These are phyloP conservation scores for Scheffersomyces quercinus DNA, from an alignment of 1,139 yeast genomes.

Conservation along the genomic window DNA sequence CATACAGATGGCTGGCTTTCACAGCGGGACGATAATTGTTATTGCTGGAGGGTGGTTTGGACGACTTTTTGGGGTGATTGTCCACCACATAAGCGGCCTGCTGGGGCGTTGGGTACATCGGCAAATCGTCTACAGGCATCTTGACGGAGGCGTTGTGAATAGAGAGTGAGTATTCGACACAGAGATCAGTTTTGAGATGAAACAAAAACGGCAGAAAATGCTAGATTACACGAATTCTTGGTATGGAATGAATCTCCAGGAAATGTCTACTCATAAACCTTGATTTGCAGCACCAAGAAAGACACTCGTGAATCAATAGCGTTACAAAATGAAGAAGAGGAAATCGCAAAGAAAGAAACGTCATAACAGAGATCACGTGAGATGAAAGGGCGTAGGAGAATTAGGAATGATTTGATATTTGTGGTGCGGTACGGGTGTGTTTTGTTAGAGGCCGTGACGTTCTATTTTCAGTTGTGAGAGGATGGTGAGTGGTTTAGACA, in stretches of 20 bases:
- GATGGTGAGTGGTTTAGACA: too few species aligned
- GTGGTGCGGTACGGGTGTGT: too few species aligned
- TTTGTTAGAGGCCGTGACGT: too few species aligned
- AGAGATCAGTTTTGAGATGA: too few species aligned
- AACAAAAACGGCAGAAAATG: too few species aligned
- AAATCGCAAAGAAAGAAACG: slow-evolving; percentile 3
- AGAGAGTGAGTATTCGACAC: too few species aligned
- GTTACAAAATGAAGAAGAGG: slow-evolving; percentile 1
- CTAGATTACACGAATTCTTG: too few species aligned
- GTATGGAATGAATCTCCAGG: too few species aligned
- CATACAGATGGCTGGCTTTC: slow-evolving; percentile 13
- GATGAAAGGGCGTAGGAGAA: too few species aligned
- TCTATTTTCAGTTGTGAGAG: too few species aligned
- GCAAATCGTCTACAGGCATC: slow-evolving; percentile 42
- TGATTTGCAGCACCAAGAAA: slow-evolving; percentile 4
- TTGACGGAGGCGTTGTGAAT: neutral
- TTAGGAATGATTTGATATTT: too few species aligned
- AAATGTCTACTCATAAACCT: neutral
- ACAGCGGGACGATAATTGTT: neutral
- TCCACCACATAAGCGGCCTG: slow-evolving; percentile 41
- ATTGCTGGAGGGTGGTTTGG: slow-evolving; percentile 1
- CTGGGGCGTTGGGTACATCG: slow-evolving; percentile 50
- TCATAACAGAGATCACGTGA: too few species aligned
- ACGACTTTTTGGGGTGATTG: neutral
- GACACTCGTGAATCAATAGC: slow-evolving; percentile 6